Conservation (phyloP, 257 asterid species). For the Lycium ferocissimum region DNA sequence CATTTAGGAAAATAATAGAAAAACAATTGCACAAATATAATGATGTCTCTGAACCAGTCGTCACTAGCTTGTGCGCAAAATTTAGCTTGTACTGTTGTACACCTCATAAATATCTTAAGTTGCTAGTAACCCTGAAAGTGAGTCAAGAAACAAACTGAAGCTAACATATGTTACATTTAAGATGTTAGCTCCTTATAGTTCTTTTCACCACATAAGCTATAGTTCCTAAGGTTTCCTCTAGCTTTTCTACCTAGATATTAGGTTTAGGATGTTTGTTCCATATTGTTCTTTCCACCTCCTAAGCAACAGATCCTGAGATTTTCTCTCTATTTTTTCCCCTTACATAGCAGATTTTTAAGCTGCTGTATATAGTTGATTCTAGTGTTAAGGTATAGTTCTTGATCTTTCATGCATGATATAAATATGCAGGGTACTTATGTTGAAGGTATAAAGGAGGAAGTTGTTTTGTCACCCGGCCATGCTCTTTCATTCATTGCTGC, state of each 20-base stretch:
- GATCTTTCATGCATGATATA: constrained; percentile 27
- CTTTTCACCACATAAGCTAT: constrained; percentile 16
- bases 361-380: constrained; percentile 22
- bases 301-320: neutral
- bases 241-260: neutral
- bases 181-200: neutral
- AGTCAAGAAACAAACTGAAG: constrained; percentile 21
- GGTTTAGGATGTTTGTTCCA: neutral
- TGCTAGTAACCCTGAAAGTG: neutral
- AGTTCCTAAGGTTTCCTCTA: neutral
- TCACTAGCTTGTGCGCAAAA: neutral
- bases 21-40: constrained; percentile 5
- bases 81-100: constrained; percentile 12
- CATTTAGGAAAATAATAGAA: constrained; percentile 13
- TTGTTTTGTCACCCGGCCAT: constrained; percentile 98
- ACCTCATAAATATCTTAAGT: constrained; percentile 22
- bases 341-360: neutral
- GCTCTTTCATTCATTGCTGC: constrained; percentile 99
- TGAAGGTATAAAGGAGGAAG: constrained; percentile 99
- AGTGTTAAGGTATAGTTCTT: constrained; percentile 22
- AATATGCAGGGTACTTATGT: constrained; percentile 89
- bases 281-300: neutral
- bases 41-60: neutral
- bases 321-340: neutral
- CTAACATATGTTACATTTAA: neutral